These are phyloP conservation scores for Boletus pseudopeckii DNA, from an alignment of 768 basidiomycete species.

Conservation along the genomic window DNA sequence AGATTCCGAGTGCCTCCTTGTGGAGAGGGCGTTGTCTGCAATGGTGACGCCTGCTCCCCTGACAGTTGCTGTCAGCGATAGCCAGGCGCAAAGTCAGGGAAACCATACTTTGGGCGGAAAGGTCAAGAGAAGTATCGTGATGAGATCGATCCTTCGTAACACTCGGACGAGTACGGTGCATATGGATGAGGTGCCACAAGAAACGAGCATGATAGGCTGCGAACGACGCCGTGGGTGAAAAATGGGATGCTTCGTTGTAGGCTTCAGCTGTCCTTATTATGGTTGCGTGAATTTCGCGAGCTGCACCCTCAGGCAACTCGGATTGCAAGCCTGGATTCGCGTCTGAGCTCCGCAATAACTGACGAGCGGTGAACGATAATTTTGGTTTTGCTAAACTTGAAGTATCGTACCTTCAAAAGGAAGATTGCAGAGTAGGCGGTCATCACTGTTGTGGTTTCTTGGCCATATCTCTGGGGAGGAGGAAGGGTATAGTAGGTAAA, in stretches of 20 bases:
- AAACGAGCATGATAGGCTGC: conserved; percentile 81
- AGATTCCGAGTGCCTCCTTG: conserved; percentile 13
- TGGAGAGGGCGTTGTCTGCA: conserved; percentile 26
- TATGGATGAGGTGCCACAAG: conserved; percentile 65
- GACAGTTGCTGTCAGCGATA: conserved; percentile 8
- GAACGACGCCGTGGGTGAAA: conserved; percentile 58
- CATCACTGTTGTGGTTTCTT: conserved; percentile 84
- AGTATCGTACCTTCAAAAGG: conserved; percentile 57
- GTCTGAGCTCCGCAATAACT: conserved; percentile 70
- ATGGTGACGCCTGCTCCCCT: conserved; percentile 22
- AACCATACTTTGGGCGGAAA: conserved; percentile 50
- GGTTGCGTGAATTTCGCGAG: conserved; percentile 59
- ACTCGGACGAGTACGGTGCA: conserved; percentile 48
- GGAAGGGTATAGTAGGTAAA: not conserved
- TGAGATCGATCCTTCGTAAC: conserved; percentile 36
- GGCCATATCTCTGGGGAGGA: conserved; percentile 65
- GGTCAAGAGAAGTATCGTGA: conserved; percentile 49
- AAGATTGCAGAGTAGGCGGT: conserved; percentile 83
- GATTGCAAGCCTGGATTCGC: conserved; percentile 53
- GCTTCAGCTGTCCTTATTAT: conserved; percentile 75
- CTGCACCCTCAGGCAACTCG: conserved; percentile 58
- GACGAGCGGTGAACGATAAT: conserved; percentile 1
- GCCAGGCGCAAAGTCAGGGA: not conserved
- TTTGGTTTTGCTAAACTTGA: not conserved
- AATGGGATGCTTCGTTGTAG: conserved; percentile 66